These are phyloP conservation scores for barley (Hordeum vulgare) DNA, from an alignment of 176 grass and related monocot genomes.

Conservation along the genomic window MorexV3_pseudomolecules_assembly NC_058521.1:26818208-26818707, in stretches of 20 bases:
- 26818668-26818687: constrained; percentile 5
- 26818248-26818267: constrained; percentile 83
- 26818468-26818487: constrained; percentile 76
- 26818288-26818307: constrained; percentile 89
- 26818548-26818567: constrained; percentile 72
- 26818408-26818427: background rate
- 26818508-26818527: constrained; percentile 93
- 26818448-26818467: background rate
- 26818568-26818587: background rate
- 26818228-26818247: constrained; percentile 21
- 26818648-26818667: constrained; percentile 4
- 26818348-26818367: background rate
- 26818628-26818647: background rate
- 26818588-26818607: constrained; percentile 6
- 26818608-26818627: background rate
- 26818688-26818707: background rate
- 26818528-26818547: constrained; percentile 50
- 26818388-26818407: background rate
- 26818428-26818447: background rate
- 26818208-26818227: constrained; percentile 1
- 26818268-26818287: constrained; percentile 77
- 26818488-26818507: constrained; percentile 95
- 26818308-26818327: background rate
- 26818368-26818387: background rate
- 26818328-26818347: background rate